Evolutionary conservation across 768 basidiomycete species (phyloP).

Genomic region (Boletus pseudo-olivaceus): DNA sequence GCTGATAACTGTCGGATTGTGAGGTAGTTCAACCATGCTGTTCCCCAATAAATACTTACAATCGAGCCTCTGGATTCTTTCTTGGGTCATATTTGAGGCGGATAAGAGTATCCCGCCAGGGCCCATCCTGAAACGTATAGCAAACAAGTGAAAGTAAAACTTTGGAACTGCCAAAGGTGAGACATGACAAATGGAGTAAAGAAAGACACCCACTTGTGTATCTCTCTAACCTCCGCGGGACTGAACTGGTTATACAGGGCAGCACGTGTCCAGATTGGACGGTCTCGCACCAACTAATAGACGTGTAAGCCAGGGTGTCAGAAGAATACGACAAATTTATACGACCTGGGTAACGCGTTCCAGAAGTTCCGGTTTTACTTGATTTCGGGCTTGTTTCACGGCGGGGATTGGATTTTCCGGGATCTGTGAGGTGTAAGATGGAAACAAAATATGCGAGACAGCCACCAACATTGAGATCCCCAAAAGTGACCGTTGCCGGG

Average conservation of each 20-base stretch:
- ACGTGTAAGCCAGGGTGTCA: slow-evolving; percentile 7
- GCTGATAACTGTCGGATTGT: slow-evolving; percentile 72
- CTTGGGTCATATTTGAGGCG: slow-evolving; percentile 90
- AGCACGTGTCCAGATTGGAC: slow-evolving; percentile 88
- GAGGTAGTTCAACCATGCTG: background rate
- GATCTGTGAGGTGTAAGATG: slow-evolving; percentile 38
- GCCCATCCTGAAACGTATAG: slow-evolving; percentile 91
- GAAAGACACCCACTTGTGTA: slow-evolving; percentile 57
- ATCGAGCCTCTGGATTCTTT: slow-evolving; percentile 61
- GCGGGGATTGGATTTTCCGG: slow-evolving; percentile 60
- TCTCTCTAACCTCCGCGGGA: slow-evolving; percentile 60
- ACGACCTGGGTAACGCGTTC: slow-evolving; percentile 52
- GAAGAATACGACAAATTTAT: background rate
- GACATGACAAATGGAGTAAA: background rate
- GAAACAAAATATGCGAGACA: background rate
- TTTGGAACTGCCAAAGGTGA: slow-evolving; percentile 58
- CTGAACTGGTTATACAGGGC: slow-evolving; percentile 82
- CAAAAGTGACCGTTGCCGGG: slow-evolving; percentile 65
- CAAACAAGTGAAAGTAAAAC: slow-evolving; percentile 73
- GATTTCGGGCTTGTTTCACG: slow-evolving; percentile 57
- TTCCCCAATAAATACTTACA: slow-evolving; percentile 50
- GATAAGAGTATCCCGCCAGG: slow-evolving; percentile 88
- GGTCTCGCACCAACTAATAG: slow-evolving; percentile 61
- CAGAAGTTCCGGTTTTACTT: slow-evolving; percentile 53
- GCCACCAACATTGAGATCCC: slow-evolving; percentile 45